phyloP scores from a whole-genome alignment of 768 basidiomycete genomes.

The Myochromella boudieri region DNA sequence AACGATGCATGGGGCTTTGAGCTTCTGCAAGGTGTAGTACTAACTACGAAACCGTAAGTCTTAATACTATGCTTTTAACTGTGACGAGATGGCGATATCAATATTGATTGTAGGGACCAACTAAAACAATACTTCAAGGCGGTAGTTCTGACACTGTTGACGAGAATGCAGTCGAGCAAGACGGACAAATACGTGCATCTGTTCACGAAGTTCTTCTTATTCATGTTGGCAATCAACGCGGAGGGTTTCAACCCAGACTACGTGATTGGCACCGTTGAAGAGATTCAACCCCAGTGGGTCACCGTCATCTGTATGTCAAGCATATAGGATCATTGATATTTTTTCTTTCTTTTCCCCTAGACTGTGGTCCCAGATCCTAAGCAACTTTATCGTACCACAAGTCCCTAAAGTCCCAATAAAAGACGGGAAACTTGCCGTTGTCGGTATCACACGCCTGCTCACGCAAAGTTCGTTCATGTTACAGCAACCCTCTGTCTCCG shows the following conservation, averaged over 20 bases:
- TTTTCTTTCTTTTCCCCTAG: slow-evolving; percentile 23
- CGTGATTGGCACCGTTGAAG: slow-evolving; percentile 75
- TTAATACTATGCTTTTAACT: background rate
- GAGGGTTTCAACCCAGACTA: slow-evolving; percentile 78
- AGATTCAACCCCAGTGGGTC: slow-evolving; percentile 79
- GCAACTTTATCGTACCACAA: slow-evolving; percentile 78
- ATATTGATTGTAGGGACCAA: slow-evolving; percentile 41
- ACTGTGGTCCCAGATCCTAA: slow-evolving; percentile 79
- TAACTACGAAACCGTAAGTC: slow-evolving; percentile 73
- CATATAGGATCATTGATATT: background rate
- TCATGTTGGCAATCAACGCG: slow-evolving; percentile 71
- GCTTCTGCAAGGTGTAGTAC: slow-evolving; percentile 75
- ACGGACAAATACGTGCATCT: slow-evolving; percentile 86
- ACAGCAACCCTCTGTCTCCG: slow-evolving; percentile 55
- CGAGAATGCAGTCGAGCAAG: slow-evolving; percentile 83
- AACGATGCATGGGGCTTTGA: slow-evolving; percentile 95
- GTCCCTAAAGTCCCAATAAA: slow-evolving; percentile 76
- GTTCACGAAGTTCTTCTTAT: slow-evolving; percentile 78
- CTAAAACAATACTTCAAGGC: slow-evolving; percentile 76
- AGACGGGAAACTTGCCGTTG: slow-evolving; percentile 81
- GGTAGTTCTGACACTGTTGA: slow-evolving; percentile 75
- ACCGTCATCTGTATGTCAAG: background rate
- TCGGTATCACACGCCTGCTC: slow-evolving; percentile 79
- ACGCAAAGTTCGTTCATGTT: slow-evolving; percentile 74
- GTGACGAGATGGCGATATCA: background rate